A percentile compares a stretch with the other conserved stretches of the same genome.
Conservation (phyloP, 2,329 filamentous ascomycete species). For the Iodosphaeria phyllophila region DNA sequence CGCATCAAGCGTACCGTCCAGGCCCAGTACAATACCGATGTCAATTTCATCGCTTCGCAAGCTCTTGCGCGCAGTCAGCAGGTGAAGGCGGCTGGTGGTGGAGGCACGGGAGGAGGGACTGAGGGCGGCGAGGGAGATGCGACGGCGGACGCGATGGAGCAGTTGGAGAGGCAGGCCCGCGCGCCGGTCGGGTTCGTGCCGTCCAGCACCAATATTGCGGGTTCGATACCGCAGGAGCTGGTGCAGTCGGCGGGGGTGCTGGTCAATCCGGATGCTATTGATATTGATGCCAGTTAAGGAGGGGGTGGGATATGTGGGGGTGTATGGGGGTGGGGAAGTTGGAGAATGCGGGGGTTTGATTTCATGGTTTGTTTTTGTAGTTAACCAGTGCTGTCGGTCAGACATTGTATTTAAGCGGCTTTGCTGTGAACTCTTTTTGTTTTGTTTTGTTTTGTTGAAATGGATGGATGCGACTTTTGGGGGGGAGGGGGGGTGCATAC, state of each 20-base stretch:
- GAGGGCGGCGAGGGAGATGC: conserved; percentile 24
- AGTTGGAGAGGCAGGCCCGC: conserved; percentile 70
- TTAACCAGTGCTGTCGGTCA: too few relatives aligned
- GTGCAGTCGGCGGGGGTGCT: conserved; percentile 26
- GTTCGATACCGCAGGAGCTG: conserved; percentile 27
- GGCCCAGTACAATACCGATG: conserved; percentile 95
- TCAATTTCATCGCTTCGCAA: conserved; percentile 95
- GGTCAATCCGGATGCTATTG: conserved; percentile 68
- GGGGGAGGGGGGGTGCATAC: too few relatives aligned
- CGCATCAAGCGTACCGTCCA: conserved; percentile 94
- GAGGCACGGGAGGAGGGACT: conserved; percentile 16
- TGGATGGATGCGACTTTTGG: too few relatives aligned
- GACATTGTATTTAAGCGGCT: too few relatives aligned
- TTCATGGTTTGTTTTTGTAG: too few relatives aligned
- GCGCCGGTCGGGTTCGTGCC: conserved; percentile 85
- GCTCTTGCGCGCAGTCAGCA: conserved; percentile 68
- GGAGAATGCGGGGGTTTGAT: too few relatives aligned
- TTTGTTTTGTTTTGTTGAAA: too few relatives aligned
- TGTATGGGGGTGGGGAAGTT: too few relatives aligned
- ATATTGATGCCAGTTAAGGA: conserved; percentile 56
- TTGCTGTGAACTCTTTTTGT: too few relatives aligned
- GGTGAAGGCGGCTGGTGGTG: conserved; percentile 21
- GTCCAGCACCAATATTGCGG: conserved; percentile 56
- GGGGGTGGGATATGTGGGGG: too few relatives aligned
- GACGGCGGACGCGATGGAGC: conserved; percentile 68